Conservation (phyloP, 805 yeast species). For the Wickerhamiella cacticola region DNA sequence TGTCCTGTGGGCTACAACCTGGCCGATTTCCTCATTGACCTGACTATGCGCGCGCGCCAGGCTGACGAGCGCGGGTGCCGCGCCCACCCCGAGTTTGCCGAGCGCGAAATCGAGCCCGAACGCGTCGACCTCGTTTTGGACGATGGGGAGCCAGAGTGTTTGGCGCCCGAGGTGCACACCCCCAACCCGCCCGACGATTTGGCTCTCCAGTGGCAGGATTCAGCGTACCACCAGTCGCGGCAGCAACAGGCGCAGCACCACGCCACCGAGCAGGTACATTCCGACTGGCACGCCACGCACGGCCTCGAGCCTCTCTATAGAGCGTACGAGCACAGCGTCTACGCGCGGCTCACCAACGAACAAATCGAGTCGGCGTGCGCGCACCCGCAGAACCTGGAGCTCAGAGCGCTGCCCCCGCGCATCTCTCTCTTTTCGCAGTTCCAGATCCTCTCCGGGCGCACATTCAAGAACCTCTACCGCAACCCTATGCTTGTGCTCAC, state of each 20-base stretch:
- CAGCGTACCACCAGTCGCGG: slow-evolving; percentile 18
- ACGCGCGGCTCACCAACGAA: slow-evolving; percentile 19
- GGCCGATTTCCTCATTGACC: slow-evolving; percentile 86
- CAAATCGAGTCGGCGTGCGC: slow-evolving; percentile 19
- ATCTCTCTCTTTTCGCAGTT: slow-evolving; percentile 59
- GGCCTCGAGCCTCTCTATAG: slow-evolving; percentile 26
- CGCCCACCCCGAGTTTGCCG: neutral
- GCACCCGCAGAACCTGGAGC: neutral
- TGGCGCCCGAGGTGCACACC: slow-evolving; percentile 18
- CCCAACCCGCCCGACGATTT: slow-evolving; percentile 20
- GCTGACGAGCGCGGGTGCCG: slow-evolving; percentile 4
- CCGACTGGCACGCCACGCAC: slow-evolving; percentile 18
- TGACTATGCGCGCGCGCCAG: slow-evolving; percentile 52
- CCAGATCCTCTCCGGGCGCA: slow-evolving; percentile 64
- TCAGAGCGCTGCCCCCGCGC: slow-evolving; percentile 27
- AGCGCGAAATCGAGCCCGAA: neutral
- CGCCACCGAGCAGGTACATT: neutral
- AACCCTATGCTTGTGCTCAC: slow-evolving; percentile 81
- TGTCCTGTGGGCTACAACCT: slow-evolving; percentile 88
- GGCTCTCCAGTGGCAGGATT: slow-evolving; percentile 21
- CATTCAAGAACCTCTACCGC: slow-evolving; percentile 84
- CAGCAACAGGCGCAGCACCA: slow-evolving; percentile 14
- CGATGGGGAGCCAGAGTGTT: slow-evolving; percentile 16
- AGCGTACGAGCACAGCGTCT: slow-evolving; percentile 19
- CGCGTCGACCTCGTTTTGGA: neutral